Evolutionary conservation across 805 yeast genomes (phyloP).

Genomic region (Phaffomyces opuntiae): DNA sequence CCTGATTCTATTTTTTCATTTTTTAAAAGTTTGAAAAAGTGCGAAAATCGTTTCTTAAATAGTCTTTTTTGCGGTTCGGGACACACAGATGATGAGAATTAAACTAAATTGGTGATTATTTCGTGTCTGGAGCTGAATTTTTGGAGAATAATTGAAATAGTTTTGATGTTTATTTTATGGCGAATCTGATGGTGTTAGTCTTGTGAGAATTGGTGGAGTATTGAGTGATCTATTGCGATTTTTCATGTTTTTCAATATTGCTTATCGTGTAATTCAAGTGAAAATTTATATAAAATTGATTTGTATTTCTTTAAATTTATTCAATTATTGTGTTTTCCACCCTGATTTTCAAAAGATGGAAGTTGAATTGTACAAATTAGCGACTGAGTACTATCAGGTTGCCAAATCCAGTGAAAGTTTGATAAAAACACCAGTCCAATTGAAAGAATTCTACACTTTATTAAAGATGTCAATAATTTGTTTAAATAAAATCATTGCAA

Average conservation of each 20-base stretch:
- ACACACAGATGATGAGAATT: background rate
- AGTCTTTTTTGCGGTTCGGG: constrained; percentile 6
- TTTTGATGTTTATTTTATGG: background rate
- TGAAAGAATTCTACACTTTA: constrained; percentile 3
- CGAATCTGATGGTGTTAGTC: too few species aligned
- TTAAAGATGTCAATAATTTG: constrained; percentile 3
- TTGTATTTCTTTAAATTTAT: background rate
- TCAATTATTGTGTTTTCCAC: too few species aligned
- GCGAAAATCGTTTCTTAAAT: constrained; percentile 5
- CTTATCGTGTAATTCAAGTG: background rate
- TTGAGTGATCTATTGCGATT: background rate
- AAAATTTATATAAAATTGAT: background rate
- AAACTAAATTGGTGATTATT: background rate
- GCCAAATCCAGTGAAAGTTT: background rate
- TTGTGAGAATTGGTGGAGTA: background rate
- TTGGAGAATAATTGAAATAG: background rate
- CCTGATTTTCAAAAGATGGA: background rate
- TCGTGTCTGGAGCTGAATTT: background rate
- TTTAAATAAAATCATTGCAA: constrained; percentile 2
- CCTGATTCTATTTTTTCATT: background rate
- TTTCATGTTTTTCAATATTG: background rate
- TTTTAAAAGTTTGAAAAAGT: constrained; percentile 1
- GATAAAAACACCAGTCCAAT: background rate
- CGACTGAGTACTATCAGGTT: constrained; percentile 1
- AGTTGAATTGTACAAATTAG: background rate